These are phyloP conservation scores for Nemania diffusa DNA, from an alignment of 2,329 filamentous ascomycete genomes.

Conservation along the genomic window DNA sequence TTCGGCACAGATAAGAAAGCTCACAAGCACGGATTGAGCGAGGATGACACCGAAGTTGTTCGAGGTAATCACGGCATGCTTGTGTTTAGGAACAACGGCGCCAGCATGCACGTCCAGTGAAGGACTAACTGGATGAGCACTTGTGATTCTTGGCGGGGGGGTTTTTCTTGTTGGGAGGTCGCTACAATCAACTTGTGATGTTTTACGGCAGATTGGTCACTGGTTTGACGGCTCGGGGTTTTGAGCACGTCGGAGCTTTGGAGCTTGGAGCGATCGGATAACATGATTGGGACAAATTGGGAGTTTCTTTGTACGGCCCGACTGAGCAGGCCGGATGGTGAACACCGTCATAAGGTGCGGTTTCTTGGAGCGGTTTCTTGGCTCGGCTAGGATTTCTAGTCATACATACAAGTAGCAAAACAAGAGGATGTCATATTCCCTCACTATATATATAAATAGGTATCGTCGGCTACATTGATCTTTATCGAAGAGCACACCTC, in stretches of 20 bases:
- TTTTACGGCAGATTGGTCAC: neutral
- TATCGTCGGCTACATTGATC: neutral
- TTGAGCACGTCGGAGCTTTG: constrained; percentile 4
- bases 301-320: neutral
- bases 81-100: constrained; percentile 57
- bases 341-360: neutral
- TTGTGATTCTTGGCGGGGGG: neutral
- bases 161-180: neutral
- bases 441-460: neutral
- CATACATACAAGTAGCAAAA: neutral
- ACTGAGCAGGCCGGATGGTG: neutral
- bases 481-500: neutral
- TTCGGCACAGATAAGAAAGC: constrained; percentile 52
- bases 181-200: neutral
- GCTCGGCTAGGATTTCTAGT: constrained; percentile 13
- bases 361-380: constrained; percentile 3
- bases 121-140: neutral
- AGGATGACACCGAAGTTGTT: constrained; percentile 51
- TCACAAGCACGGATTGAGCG: constrained; percentile 15
- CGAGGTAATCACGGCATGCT: constrained; percentile 61
- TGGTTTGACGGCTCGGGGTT: constrained; percentile 3
- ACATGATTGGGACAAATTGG: constrained; percentile 1
- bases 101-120: constrained; percentile 44
- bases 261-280: constrained; percentile 18
- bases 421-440: neutral